phyloP scores from a whole-genome alignment of 352 stramenopile species.

The Globisporangium lucens region DNA sequence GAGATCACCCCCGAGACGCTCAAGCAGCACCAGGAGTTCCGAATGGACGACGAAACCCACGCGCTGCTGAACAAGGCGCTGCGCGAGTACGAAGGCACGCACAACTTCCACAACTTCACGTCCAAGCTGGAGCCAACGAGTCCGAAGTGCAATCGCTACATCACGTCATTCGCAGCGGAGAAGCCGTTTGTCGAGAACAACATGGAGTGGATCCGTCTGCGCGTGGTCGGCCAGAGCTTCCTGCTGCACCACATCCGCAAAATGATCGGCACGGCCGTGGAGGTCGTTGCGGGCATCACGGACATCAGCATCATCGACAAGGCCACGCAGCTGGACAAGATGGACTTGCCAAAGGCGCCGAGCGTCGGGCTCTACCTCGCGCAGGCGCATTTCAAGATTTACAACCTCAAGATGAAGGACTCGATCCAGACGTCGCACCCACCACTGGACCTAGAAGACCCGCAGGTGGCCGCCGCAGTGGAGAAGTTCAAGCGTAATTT shows the following conservation, averaged over 20 bases:
- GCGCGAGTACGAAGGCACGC: constrained; percentile 77
- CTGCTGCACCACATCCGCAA: constrained; percentile 98
- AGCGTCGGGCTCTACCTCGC: constrained; percentile 85
- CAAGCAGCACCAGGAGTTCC: constrained; percentile 70
- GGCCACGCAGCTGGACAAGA: constrained; percentile 72
- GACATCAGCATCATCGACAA: constrained; percentile 45
- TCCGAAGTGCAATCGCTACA: constrained; percentile 88
- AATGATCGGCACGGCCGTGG: constrained; percentile 91
- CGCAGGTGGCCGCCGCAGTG: constrained; percentile 40
- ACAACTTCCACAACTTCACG: constrained; percentile 98
- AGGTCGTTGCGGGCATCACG: constrained; percentile 67
- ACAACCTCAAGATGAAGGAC: constrained; percentile 77
- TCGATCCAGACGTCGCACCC: constrained; percentile 65
- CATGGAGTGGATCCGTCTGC: constrained; percentile 95
- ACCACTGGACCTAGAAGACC: constrained; percentile 61
- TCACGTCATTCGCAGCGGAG: constrained; percentile 88
- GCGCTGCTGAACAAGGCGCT: constrained; percentile 52
- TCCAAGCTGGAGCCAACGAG: constrained; percentile 83
- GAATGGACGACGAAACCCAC: constrained; percentile 53
- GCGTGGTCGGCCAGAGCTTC: constrained; percentile 96
- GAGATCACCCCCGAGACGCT: constrained; percentile 60
- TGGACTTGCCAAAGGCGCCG: constrained; percentile 84
- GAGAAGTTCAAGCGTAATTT: constrained; percentile 76
- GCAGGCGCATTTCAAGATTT: constrained; percentile 84
- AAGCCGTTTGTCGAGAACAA: constrained; percentile 82